Evolutionary conservation across 75 land plant genomes (phyloP).

Genomic region (Picea sitchensis): DNA sequence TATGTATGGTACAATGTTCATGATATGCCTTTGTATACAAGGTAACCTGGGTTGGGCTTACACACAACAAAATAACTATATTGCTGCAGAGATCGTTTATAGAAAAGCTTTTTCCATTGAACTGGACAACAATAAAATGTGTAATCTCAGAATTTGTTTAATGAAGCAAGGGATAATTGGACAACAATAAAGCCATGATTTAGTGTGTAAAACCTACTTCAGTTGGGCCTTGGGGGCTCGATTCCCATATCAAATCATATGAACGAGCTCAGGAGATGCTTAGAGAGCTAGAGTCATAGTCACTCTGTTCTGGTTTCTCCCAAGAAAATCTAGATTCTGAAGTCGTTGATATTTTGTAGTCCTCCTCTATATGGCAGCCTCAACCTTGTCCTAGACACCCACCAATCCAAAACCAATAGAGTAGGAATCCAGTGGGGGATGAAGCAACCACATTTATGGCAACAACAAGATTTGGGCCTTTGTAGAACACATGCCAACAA

Average conservation of each 20-base stretch:
- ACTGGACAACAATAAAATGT: conserved; percentile 97
- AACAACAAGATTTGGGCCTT: conserved; percentile 39
- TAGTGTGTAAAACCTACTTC: no score
- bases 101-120: conserved; percentile 20
- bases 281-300: no score
- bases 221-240: no score
- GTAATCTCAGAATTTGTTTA: conserved; percentile 90
- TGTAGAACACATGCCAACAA: not conserved
- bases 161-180: conserved; percentile 90
- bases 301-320: no score
- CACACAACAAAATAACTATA: conserved; percentile 88
- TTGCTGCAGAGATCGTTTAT: conserved; percentile 94
- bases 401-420: not conserved
- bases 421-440: conserved; percentile 14
- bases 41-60: conserved; percentile 36
- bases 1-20: not conserved
- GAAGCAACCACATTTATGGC: conserved; percentile 32
- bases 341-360: conserved; percentile 39
- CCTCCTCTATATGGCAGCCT: conserved; percentile 65
- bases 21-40: not conserved
- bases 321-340: conserved; percentile 16
- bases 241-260: no score
- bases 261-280: no score
- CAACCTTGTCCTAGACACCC: conserved; percentile 56
- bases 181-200: no score